These are phyloP conservation scores for Euphorbia celastroides DNA, from an alignment of 441 rosid species.

Conservation along the genomic window DNA sequence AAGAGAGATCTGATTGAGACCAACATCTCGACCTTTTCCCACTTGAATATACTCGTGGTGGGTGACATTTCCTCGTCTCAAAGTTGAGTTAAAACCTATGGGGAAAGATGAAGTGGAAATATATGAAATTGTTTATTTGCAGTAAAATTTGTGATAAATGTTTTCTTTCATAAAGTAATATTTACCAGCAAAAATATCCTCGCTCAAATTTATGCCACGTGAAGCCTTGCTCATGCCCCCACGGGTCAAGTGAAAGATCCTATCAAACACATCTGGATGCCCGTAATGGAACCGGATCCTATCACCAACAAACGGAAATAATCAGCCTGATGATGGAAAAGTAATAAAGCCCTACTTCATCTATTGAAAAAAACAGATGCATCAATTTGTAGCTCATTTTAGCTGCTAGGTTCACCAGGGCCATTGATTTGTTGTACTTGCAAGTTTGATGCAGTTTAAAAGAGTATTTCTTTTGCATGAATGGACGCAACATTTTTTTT, in stretches of 20 bases:
- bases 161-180: background rate
- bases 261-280: constrained; percentile 91
- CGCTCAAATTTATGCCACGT: constrained; percentile 84
- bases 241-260: constrained; percentile 87
- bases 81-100: constrained; percentile 82
- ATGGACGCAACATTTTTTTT: background rate
- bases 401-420: background rate
- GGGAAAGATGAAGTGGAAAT: constrained; percentile 10
- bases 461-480: background rate
- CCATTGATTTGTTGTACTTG: background rate
- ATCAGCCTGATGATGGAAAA: background rate
- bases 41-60: constrained; percentile 98
- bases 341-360: background rate
- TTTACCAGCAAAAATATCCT: constrained; percentile 94
- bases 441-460: background rate
- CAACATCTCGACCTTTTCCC: constrained; percentile 98
- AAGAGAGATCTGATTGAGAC: constrained; percentile 90
- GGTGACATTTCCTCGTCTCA: constrained; percentile 85
- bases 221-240: constrained; percentile 98
- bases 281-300: constrained; percentile 98
- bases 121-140: constrained; percentile 6
- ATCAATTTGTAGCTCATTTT: background rate
- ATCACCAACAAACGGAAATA: constrained; percentile 18
- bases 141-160: constrained; percentile 2
- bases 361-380: background rate